phyloP scores from a whole-genome alignment of 1,139 yeast genomes.

The Saccharomycopsis hybrid region DNA sequence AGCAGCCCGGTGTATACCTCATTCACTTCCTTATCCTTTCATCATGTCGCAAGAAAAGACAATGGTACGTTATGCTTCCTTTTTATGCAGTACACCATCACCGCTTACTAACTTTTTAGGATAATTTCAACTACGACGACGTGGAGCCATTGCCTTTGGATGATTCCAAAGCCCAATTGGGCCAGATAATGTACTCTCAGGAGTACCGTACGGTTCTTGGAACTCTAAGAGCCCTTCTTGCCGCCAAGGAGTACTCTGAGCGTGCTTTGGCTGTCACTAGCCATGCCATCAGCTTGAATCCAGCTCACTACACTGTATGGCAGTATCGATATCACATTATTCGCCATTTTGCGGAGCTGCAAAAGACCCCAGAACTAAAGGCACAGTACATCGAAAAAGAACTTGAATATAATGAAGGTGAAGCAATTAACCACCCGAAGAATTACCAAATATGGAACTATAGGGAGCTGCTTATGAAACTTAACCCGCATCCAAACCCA shows the following conservation, averaged over 20 bases:
- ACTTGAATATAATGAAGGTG: conserved; percentile 69
- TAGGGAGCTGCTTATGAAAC: conserved; percentile 53
- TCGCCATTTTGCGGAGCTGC: conserved; percentile 17
- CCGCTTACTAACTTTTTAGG: too few relatives aligned
- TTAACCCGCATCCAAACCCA: conserved; percentile 30
- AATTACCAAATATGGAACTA: conserved; percentile 97
- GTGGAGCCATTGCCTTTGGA: conserved; percentile 36
- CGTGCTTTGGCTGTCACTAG: conserved; percentile 67
- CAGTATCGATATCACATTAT: conserved; percentile 62
- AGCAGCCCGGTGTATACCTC: too few relatives aligned
- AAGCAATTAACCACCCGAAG: conserved; percentile 73
- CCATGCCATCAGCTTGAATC: conserved; percentile 56
- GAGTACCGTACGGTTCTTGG: conserved; percentile 63
- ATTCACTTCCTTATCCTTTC: too few relatives aligned
- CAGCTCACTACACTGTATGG: conserved; percentile 95
- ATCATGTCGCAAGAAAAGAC: too few relatives aligned
- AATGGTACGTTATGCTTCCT: too few relatives aligned
- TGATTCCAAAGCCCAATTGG: conserved; percentile 45
- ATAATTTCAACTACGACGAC: conserved; percentile 33
- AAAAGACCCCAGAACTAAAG: conserved; percentile 23
- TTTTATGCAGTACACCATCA: too few relatives aligned
- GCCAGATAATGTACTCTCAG: conserved; percentile 71
- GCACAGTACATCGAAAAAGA: conserved; percentile 37
- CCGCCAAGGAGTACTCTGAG: conserved; percentile 53
- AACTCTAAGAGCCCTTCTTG: conserved; percentile 54